A percentile compares a stretch with the other conserved stretches of the same genome.
Conservation (phyloP, 306 rosid genomes). For the Gynostemma pentaphyllum region DNA sequence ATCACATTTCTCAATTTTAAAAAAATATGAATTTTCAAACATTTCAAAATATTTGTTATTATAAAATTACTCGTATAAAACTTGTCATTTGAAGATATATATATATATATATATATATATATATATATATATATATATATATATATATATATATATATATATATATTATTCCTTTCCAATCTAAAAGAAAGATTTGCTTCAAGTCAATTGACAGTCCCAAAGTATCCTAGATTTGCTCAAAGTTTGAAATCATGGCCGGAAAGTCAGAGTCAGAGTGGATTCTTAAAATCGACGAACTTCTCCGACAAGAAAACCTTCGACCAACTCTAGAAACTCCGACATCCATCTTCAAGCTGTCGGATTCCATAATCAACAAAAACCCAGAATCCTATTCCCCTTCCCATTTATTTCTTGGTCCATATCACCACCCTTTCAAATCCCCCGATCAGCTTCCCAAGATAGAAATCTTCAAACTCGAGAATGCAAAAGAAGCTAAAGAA, state of each 20-base stretch:
- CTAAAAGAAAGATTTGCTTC: too few species aligned
- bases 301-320: not conserved
- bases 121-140: too few species aligned
- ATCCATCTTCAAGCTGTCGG: not conserved
- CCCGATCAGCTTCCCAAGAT: not conserved
- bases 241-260: not conserved
- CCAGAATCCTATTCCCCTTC: not conserved
- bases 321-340: not conserved
- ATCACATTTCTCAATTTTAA: too few species aligned
- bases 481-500: not conserved
- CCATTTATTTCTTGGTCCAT: not conserved
- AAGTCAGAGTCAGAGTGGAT: not conserved
- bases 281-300: not conserved
- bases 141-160: too few species aligned
- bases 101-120: too few species aligned
- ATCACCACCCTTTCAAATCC: not conserved
- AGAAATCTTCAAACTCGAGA: constrained; percentile 3
- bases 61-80: too few species aligned
- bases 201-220: too few species aligned
- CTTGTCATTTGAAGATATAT: too few species aligned
- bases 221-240: too few species aligned
- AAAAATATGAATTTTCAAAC: too few species aligned
- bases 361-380: not conserved
- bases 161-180: too few species aligned
- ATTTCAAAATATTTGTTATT: too few species aligned